Conservation (phyloP, 2,329 filamentous ascomycete species). For the Botrytis hyacinthi region DNA sequence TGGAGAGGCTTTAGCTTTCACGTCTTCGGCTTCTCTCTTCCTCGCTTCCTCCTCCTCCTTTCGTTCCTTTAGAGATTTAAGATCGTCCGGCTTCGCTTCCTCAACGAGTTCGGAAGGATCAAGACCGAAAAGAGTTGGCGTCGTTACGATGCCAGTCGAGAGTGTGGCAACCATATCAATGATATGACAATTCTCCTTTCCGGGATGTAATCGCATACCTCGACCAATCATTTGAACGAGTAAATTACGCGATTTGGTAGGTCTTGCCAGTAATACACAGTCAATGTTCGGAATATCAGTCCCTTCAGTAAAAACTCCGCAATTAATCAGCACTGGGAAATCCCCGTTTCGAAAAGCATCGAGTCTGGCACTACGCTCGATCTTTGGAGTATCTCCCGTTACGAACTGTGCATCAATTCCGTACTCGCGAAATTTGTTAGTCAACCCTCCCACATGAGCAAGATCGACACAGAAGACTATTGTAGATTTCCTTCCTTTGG, state of each 20-base stretch:
- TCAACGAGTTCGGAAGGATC: slow-evolving; percentile 77
- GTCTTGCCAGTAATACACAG: slow-evolving; percentile 82
- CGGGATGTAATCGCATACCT: slow-evolving; percentile 78
- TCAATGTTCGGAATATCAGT: slow-evolving; percentile 98
- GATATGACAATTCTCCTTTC: slow-evolving; percentile 86
- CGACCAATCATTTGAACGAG: slow-evolving; percentile 97
- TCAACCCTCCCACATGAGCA: slow-evolving; percentile 73
- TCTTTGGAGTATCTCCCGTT: slow-evolving; percentile 73
- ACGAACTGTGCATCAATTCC: slow-evolving; percentile 83
- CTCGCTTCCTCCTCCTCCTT: slow-evolving; percentile 45
- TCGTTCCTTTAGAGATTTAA: slow-evolving; percentile 54
- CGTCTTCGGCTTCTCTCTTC: slow-evolving; percentile 22
- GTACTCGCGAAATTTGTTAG: slow-evolving; percentile 69
- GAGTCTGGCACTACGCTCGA: slow-evolving; percentile 67
- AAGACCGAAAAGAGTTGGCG: slow-evolving; percentile 88
- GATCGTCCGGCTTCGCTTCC: slow-evolving; percentile 59
- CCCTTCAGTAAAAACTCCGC: slow-evolving; percentile 93
- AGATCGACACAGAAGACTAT: slow-evolving; percentile 94
- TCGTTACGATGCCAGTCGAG: slow-evolving; percentile 80
- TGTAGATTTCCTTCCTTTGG: slow-evolving; percentile 72
- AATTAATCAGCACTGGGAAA: slow-evolving; percentile 89
- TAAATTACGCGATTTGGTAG: slow-evolving; percentile 88
- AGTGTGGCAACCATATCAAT: slow-evolving; percentile 94
- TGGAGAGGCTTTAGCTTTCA: neutral
- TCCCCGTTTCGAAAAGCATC: slow-evolving; percentile 72